A percentile compares a stretch with the other conserved stretches of the same genome.
Evolutionary conservation across 306 rosid genomes (phyloP).

Genomic region (Medicago ruthenica): DNA sequence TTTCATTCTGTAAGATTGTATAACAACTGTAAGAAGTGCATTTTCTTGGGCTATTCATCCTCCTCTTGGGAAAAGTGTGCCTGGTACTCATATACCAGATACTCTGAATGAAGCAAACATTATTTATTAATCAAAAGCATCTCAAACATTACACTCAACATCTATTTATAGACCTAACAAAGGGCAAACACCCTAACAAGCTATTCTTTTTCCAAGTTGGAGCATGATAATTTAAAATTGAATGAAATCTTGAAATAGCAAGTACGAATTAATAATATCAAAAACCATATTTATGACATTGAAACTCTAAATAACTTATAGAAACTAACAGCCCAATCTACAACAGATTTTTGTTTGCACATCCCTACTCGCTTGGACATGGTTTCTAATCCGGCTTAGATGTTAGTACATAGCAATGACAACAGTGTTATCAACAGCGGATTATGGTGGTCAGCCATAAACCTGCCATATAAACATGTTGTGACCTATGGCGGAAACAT

Average conservation of each 20-base stretch:
- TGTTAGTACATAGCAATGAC: neutral
- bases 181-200: neutral
- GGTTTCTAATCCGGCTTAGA: constrained; percentile 10
- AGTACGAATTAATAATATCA: neutral
- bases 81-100: neutral
- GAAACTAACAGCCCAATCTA: neutral
- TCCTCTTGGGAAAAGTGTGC: neutral
- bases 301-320: neutral
- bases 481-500: neutral
- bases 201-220: neutral
- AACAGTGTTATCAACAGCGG: neutral
- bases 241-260: constrained; percentile 7
- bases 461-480: neutral
- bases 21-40: neutral
- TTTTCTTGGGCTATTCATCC: constrained; percentile 1
- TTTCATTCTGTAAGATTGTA: neutral
- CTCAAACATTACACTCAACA: neutral
- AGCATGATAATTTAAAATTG: neutral
- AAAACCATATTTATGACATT: neutral
- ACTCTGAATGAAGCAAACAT: neutral
- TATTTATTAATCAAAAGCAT: neutral
- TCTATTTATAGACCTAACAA: neutral
- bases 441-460: constrained; percentile 4
- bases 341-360: constrained; percentile 6
- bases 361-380: constrained; percentile 15